Evolutionary conservation across 2,329 filamentous ascomycete genomes (phyloP), one percentile per base, ranked within the genome.

Genomic region (Cadophora malorum): DNA sequence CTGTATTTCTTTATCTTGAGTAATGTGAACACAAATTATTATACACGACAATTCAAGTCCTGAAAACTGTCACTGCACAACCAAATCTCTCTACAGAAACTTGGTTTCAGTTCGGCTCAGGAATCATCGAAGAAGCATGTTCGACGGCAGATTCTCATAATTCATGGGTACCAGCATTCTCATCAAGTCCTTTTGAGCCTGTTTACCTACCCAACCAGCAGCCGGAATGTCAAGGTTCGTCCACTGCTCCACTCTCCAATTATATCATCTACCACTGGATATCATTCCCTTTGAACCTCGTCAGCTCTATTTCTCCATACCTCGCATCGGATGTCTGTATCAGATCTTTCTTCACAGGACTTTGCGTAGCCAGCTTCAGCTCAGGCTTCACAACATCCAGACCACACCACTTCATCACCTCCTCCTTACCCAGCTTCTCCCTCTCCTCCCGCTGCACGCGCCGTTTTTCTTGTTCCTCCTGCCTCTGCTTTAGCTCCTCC

Each of bases 391-490:
- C 28, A 23, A n/a, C 25, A 14, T 33, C 33, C 31, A 47, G 7
- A 28, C 49, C 50, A 35, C 52, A 6, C 63, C 63, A 64, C 25
- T 41, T 41, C 49, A 25, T 41, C 33, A 63, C 23, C 8, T 41
- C 33, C 16, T 23, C 50, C 12, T 49, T 47, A 4, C 63, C 23
- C n/a, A 58, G 3, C 19, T 58, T 45, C 25, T 64, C 63, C 16
- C 63, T 19, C 16, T 56, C 63, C 19, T 64, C 63, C 4, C 63
- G 53, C 25, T 58, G 63, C 16, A 33, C 1, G 28, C 63, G 63
- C 38, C 63, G 53, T 25, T 12, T 31, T 14, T 64, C 63, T 33
- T 47, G 38, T 1, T 58, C 50, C 10, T 56, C 35, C 10, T 58
- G 14, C 47, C 35, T 33, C 63, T 33, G 58, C 9, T 58, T 64